phyloP scores from a whole-genome alignment of 345 rosid species.

The Eucalyptus erythrocorys region DNA sequence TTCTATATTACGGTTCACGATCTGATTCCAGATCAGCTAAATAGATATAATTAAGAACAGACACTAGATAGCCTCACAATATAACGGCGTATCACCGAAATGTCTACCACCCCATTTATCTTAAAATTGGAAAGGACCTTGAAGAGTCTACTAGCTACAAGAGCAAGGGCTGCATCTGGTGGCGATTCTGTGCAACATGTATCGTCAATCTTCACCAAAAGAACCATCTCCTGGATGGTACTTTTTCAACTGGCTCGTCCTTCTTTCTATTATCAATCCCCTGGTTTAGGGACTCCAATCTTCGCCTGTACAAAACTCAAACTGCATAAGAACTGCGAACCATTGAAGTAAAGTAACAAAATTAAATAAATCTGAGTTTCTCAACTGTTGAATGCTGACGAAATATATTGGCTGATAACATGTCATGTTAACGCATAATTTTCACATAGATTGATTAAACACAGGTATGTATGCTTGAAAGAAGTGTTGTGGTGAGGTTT shows the following conservation, averaged over 20 bases:
- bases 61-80: neutral
- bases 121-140: neutral
- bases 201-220: conserved; percentile 33
- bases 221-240: conserved; percentile 41
- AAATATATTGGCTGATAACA: neutral
- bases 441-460: neutral
- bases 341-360: neutral
- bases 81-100: neutral
- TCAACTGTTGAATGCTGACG: neutral
- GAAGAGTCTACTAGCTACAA: neutral
- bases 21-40: neutral
- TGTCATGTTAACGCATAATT: neutral
- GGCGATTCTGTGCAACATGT: neutral
- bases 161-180: neutral
- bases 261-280: conserved; percentile 53
- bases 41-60: neutral
- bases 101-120: neutral
- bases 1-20: neutral
- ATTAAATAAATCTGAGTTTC: neutral
- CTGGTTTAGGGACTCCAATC: conserved; percentile 54
- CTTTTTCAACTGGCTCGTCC: conserved; percentile 21
- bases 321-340: neutral
- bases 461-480: neutral
- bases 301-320: conserved; percentile 25
- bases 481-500: neutral